phyloP scores from a whole-genome alignment of 768 basidiomycete species.

The Mycena chlorophos region DNA sequence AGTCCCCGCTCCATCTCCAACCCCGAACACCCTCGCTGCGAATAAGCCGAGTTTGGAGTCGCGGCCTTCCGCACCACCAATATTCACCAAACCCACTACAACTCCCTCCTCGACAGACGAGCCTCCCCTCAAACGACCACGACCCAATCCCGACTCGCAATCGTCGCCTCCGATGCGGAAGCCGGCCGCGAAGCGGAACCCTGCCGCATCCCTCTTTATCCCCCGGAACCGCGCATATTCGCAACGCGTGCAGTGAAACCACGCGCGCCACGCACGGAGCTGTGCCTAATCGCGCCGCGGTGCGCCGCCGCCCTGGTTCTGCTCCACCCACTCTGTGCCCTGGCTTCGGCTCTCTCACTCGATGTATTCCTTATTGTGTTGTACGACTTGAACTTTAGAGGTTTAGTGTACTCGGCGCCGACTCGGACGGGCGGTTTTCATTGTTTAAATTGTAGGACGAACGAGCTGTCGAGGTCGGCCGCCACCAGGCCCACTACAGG shows the following conservation, averaged over 20 bases:
- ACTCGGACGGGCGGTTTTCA: too few species aligned
- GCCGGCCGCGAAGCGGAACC: not conserved
- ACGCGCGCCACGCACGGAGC: too few species aligned
- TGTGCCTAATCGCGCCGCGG: too few species aligned
- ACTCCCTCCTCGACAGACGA: slow-evolving; percentile 7
- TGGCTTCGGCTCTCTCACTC: too few species aligned
- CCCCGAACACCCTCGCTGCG: slow-evolving; percentile 5
- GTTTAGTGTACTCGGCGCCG: too few species aligned
- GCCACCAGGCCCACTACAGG: too few species aligned
- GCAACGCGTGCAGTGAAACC: slow-evolving; percentile 45
- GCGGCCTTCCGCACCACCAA: slow-evolving; percentile 11
- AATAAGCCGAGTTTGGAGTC: slow-evolving; percentile 1
- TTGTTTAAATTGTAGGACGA: too few species aligned
- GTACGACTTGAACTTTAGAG: too few species aligned
- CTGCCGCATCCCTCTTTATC: slow-evolving; percentile 46
- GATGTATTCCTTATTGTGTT: too few species aligned
- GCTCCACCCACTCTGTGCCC: too few species aligned
- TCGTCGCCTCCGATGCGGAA: not conserved
- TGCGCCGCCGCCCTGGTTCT: too few species aligned
- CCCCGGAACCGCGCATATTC: slow-evolving; percentile 72
- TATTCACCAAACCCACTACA: not conserved
- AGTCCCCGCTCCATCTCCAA: slow-evolving; percentile 18
- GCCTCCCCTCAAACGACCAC: slow-evolving; percentile 4
- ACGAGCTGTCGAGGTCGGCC: too few species aligned
- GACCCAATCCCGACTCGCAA: slow-evolving; percentile 17